Evolutionary conservation across 495 filamentous ascomycete genomes (phyloP).

Genomic region (Podospora comata): DNA sequence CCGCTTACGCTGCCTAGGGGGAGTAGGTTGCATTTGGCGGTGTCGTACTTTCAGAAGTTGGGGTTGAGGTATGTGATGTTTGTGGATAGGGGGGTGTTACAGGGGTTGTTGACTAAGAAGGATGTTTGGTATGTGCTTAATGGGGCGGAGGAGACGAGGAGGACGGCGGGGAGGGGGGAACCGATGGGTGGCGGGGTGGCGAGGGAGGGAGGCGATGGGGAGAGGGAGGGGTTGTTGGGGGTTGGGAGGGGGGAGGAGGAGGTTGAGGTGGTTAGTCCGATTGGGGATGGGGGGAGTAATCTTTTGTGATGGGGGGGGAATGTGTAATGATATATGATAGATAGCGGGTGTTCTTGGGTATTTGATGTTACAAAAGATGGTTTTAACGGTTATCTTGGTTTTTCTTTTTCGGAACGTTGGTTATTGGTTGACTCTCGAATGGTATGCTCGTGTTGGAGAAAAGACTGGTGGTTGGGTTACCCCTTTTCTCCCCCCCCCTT

Average conservation of each 20-base stretch:
- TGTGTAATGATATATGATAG: neutral
- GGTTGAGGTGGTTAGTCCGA: conserved; percentile 22
- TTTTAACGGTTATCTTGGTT: too few species aligned
- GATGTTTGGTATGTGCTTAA: conserved; percentile 95
- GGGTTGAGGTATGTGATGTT: conserved; percentile 90
- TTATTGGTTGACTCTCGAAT: too few species aligned
- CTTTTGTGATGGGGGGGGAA: conserved; percentile 21
- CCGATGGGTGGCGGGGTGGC: conserved; percentile 12
- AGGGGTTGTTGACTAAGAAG: conserved; percentile 93
- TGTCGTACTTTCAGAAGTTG: conserved; percentile 89
- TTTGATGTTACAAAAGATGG: neutral
- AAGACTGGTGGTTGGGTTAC: too few species aligned
- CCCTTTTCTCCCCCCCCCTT: too few species aligned
- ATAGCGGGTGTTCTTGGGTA: neutral
- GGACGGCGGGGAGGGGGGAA: conserved; percentile 25
- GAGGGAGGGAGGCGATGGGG: conserved; percentile 29
- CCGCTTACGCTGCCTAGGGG: conserved; percentile 82
- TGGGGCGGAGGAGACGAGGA: conserved; percentile 62
- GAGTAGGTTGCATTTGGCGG: conserved; percentile 71
- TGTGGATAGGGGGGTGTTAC: conserved; percentile 71
- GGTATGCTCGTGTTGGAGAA: too few species aligned
- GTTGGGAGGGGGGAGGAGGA: conserved; percentile 12
- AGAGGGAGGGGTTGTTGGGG: conserved; percentile 30
- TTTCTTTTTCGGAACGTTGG: too few species aligned
- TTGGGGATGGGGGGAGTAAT: conserved; percentile 26